These are phyloP conservation scores for Leccinum variicolor DNA, from an alignment of 768 basidiomycete species.

Conservation along the genomic window DNA sequence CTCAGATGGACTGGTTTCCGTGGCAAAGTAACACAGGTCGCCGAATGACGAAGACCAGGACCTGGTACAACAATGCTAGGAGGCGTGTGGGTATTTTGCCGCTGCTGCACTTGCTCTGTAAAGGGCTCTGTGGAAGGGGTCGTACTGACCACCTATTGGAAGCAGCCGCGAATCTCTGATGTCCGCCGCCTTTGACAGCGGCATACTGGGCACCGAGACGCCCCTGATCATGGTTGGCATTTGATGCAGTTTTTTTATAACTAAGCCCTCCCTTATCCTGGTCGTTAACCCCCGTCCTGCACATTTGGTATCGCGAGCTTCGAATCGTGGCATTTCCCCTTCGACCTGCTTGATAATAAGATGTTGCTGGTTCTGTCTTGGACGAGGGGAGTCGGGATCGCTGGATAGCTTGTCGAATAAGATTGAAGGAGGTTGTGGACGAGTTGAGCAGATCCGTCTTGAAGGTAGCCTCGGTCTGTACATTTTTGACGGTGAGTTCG, in stretches of 20 bases:
- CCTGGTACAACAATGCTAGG: conserved; percentile 47
- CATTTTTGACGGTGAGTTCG: no score
- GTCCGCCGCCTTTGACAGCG: no score
- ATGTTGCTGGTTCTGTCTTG: conserved; percentile 48
- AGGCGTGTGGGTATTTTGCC: conserved; percentile 35
- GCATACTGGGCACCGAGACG: no score
- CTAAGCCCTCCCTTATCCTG: no score
- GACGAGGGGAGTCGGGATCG: conserved; percentile 79
- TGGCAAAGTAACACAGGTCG: conserved; percentile 55
- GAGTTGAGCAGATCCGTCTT: conserved; percentile 44
- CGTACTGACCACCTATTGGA: conserved; percentile 50
- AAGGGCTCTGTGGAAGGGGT: conserved; percentile 48
- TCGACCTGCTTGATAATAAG: conserved; percentile 92
- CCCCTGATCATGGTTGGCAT: no score
- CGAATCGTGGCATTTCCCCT: conserved; percentile 33
- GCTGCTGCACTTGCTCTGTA: conserved; percentile 43
- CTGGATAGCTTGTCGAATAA: conserved; percentile 90
- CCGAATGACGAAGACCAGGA: conserved; percentile 74
- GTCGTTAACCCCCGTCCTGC: no score
- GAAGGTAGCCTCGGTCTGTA: no score
- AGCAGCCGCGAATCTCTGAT: conserved; percentile 70
- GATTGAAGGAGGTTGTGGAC: conserved; percentile 77
- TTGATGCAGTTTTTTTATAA: no score
- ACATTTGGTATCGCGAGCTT: no score
- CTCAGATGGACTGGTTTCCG: conserved; percentile 37